A percentile compares a stretch with the other conserved stretches of the same genome.
Evolutionary conservation across 179 eudicot genomes (phyloP).

Genomic region (Carnegiea gigantea): DNA sequence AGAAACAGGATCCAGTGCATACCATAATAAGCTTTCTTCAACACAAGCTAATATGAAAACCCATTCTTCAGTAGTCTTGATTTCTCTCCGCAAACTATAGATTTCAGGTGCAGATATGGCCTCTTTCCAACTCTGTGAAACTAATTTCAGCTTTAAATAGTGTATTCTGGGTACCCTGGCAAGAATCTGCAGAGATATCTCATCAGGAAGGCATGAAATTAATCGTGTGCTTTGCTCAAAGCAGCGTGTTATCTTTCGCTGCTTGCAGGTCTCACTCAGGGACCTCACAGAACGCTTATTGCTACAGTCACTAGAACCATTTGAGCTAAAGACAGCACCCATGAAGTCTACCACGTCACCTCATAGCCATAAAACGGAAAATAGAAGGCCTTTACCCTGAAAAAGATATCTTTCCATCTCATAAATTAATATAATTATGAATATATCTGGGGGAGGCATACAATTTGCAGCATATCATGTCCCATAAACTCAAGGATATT

Average conservation of each 20-base stretch:
- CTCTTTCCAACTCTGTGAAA: conserved; percentile 79
- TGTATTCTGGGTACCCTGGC: conserved; percentile 75
- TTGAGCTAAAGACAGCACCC: conserved; percentile 70
- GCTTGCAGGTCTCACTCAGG: conserved; percentile 47
- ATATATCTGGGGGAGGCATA: background rate
- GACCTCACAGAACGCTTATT: conserved; percentile 35
- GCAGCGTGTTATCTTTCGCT: conserved; percentile 56
- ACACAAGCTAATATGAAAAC: conserved; percentile 68
- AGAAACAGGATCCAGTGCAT: conserved; percentile 79
- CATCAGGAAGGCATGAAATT: conserved; percentile 89
- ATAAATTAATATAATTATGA: background rate
- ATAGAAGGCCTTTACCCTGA: background rate
- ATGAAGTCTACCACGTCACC: conserved; percentile 35
- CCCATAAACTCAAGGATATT: background rate
- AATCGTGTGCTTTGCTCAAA: conserved; percentile 57
- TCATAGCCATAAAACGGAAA: conserved; percentile 18
- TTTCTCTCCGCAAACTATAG: conserved; percentile 66
- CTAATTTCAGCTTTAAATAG: conserved; percentile 57
- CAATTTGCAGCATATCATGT: background rate
- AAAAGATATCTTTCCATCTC: background rate
- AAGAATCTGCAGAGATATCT: conserved; percentile 83
- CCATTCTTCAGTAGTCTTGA: conserved; percentile 77
- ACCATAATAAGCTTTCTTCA: conserved; percentile 61
- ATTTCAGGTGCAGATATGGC: conserved; percentile 63
- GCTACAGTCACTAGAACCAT: conserved; percentile 29